These are phyloP conservation scores for Juglanconis oblonga DNA, from an alignment of 2,329 filamentous ascomycete species.

Conservation along the genomic window DNA sequence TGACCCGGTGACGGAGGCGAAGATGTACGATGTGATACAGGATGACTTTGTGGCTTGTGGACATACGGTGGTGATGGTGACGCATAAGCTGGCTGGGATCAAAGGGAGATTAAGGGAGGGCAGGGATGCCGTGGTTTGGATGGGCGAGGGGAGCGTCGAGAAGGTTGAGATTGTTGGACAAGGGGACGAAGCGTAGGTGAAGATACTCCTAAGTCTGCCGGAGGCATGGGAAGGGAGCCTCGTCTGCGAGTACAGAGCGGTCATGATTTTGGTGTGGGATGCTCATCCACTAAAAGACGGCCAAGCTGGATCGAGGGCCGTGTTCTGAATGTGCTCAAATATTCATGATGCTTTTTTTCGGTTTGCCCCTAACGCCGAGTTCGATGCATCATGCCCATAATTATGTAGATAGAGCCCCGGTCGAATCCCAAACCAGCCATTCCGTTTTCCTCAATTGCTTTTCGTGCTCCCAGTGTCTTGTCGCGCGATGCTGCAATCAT, in stretches of 20 bases:
- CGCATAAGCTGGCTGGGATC: conserved; percentile 21
- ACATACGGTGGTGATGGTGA: conserved; percentile 24
- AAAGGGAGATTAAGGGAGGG: not conserved
- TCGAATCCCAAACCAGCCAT: not conserved
- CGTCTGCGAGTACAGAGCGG: too few species aligned
- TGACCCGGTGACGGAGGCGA: conserved; percentile 19
- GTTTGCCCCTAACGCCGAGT: not conserved
- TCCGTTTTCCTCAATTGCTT: not conserved
- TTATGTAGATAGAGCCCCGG: not conserved
- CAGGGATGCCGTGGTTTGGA: conserved; percentile 18
- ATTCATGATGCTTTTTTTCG: not conserved
- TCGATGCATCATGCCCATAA: not conserved
- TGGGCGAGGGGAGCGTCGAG: conserved; percentile 20
- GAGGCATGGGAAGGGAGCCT: too few species aligned
- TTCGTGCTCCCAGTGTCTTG: not conserved
- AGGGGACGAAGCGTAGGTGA: not conserved
- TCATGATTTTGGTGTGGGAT: too few species aligned
- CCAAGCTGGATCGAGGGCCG: too few species aligned
- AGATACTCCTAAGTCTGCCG: not conserved
- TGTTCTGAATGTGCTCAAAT: not conserved
- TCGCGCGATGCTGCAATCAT: not conserved
- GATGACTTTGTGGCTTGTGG: conserved; percentile 19
- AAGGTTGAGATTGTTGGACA: not conserved
- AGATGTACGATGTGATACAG: conserved; percentile 18
- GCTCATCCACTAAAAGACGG: too few species aligned